Evolutionary conservation across 495 filamentous ascomycete species (phyloP), one percentile per base, ranked within the genome.

Genomic region (Trichocladium antarcticum): DNA sequence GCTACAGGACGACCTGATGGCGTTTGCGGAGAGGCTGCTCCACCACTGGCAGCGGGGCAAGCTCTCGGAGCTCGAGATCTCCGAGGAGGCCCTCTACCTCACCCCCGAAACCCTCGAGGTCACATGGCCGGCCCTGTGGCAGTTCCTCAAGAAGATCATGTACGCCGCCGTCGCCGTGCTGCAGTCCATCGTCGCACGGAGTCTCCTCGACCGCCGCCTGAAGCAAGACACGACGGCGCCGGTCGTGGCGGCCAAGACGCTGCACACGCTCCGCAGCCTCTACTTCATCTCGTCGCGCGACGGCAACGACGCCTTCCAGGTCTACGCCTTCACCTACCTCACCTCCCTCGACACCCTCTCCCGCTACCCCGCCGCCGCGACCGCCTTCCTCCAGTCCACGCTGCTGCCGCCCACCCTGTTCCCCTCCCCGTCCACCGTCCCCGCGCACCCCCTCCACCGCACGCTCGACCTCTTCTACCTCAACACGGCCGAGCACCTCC

Each of bases 381-480:
- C 82, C 51, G 73, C 77, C 42, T 90, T 95, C 61, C 64, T 98
- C 15, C 71, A 65, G 65, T 78, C 65, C 76, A 46, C 61, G n/a
- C n/a, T n/a, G n/a, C n/a, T n/a, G n/a, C n/a, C n/a, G n/a, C n/a
- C n/a, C n/a, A n/a, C n/a, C n/a, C n/a, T n/a, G n/a, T n/a, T n/a
- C n/a, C n/a, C n/a, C 63, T 39, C 67, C 77, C 1, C 24, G 21
- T 78, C 79, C 21, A 69, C 70, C 21, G 83, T 95, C 19, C 87
- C 92, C 0, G 56, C 67, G 0, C 82, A 85, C 61, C 84, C 89
- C 1, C 69, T 93, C 14, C 80, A 90, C 55, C 74, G 87, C 39
- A 87, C 78, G 53, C 70, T 87, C 10, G 85, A 94, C 64, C 79
- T 95, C 44, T 98, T 84, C 74, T 97, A 94, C 66, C 77, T 98